Evolutionary conservation across 371 early-diverging fungal genomes (phyloP), one percentile per base, ranked within the genome.

Genomic region (Umbelopsis sp.): DNA sequence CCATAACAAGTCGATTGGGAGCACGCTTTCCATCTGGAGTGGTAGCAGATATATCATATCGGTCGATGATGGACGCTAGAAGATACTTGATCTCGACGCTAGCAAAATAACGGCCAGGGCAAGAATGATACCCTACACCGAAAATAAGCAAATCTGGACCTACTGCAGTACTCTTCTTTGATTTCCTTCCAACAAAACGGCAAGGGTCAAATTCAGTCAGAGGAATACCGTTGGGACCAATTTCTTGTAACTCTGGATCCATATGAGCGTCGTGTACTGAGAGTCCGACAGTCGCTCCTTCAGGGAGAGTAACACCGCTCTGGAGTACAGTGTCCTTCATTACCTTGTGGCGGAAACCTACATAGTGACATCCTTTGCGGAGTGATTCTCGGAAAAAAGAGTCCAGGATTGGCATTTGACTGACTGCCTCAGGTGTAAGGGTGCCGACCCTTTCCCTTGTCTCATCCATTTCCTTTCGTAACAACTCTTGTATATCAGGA

Each of bases 61-160:
- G 29, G 6, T 57, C 57, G 14, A 57, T 14, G 5, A 57, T 12
- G 3, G 29, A 35, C 4, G 73, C 75, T 44, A 80, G 14, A 1
- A 77, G 29, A 63, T 75, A 76, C 44, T 81, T 83, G 52, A 86
- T 76, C 64, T 86, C 85, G 9, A 77, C 77, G 11, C 77, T 72
- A n/a, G 86, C 86, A 69, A 86, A 78, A 68, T 69, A 84, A 12
- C 86, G 73, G 44, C 86, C 86, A 38, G 86, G 86, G 63, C 86
- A 86, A 41, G 79, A 76, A 68, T 81, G 80, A n/a, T 74, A 69
- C 45, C 80, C 77, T n/a, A 79, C 24, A 63, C 79, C 79, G 72
- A 79, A 79, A 1, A 73, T 22, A 11, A 76, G 57, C 32, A 50
- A 44, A 6, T 72, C 71, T n/a, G 69, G 22, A 7, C 72, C 76